Conservation (phyloP, 148 eudicot genomes). For the Oxyria digyna region DNA sequence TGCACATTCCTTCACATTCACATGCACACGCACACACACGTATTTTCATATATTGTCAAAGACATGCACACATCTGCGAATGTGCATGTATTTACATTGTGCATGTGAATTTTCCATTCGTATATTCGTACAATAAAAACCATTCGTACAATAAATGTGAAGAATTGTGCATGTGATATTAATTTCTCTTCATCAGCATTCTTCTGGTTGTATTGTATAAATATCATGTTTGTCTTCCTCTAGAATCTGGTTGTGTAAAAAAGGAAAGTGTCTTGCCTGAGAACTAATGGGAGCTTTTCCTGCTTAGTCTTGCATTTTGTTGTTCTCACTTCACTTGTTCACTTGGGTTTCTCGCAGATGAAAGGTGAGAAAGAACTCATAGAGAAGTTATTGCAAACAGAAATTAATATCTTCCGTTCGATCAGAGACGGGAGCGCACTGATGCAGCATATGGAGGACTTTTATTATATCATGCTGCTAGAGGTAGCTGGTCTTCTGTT, state of each 20-base stretch:
- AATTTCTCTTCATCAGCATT: not conserved
- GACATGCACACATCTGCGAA: too few species aligned
- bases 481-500: slow-evolving; percentile 37
- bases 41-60: too few species aligned
- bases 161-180: too few species aligned
- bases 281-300: not conserved
- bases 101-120: too few species aligned
- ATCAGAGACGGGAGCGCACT: slow-evolving; percentile 92
- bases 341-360: slow-evolving; percentile 39
- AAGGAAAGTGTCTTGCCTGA: not conserved
- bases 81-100: too few species aligned
- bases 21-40: too few species aligned
- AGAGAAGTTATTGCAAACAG: slow-evolving; percentile 83
- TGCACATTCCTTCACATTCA: too few species aligned
- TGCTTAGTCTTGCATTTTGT: not conserved
- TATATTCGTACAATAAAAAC: too few species aligned
- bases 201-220: not conserved
- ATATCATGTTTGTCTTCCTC: not conserved
- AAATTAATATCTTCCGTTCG: slow-evolving; percentile 76
- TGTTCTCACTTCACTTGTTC: not conserved
- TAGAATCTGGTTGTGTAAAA: not conserved
- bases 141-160: too few species aligned
- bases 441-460: slow-evolving; percentile 99
- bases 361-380: slow-evolving; percentile 90
- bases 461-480: slow-evolving; percentile 70